Evolutionary conservation across 495 filamentous ascomycete species (phyloP).

Genomic region (Aspergillus affinis): DNA sequence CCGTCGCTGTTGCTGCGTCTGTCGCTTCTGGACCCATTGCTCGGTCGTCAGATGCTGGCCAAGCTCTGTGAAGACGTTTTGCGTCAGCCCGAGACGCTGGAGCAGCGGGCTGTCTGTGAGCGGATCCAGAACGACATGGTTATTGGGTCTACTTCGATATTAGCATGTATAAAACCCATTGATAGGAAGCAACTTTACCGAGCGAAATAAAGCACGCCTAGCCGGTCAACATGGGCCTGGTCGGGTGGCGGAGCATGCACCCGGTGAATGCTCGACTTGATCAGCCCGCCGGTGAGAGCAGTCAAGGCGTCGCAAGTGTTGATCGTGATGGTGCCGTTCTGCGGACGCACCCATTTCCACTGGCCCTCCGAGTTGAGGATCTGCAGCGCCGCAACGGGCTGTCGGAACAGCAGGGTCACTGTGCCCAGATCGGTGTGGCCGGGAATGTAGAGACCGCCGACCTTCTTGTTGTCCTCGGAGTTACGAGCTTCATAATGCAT

Average conservation of each 20-base stretch:
- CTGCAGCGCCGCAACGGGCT: constrained; percentile 52
- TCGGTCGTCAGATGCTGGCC: constrained; percentile 35
- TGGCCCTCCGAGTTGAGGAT: constrained; percentile 34
- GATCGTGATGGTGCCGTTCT: constrained; percentile 52
- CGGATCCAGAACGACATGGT: constrained; percentile 40
- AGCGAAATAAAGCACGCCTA: constrained; percentile 50
- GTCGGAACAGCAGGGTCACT: constrained; percentile 44
- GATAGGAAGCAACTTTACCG: constrained; percentile 18
- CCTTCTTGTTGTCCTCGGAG: constrained; percentile 41
- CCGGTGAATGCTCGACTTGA: constrained; percentile 54
- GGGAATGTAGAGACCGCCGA: constrained; percentile 31
- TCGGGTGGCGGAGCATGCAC: constrained; percentile 51
- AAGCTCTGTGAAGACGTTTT: constrained; percentile 34
- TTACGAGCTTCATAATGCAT: constrained; percentile 51
- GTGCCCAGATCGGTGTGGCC: constrained; percentile 44
- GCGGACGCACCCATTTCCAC: constrained; percentile 45
- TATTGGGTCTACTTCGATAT: constrained; percentile 28
- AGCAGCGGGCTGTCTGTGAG: constrained; percentile 45
- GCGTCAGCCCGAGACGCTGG: constrained; percentile 37
- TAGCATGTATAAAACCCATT: not conserved
- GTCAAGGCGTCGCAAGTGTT: constrained; percentile 53
- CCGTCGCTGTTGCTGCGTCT: constrained; percentile 44
- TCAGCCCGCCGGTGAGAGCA: constrained; percentile 46
- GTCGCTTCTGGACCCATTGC: constrained; percentile 37
- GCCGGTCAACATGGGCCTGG: constrained; percentile 51